These are phyloP conservation scores for Serendipita sp. DNA, from an alignment of 768 basidiomycete species.

Conservation along the genomic window DNA sequence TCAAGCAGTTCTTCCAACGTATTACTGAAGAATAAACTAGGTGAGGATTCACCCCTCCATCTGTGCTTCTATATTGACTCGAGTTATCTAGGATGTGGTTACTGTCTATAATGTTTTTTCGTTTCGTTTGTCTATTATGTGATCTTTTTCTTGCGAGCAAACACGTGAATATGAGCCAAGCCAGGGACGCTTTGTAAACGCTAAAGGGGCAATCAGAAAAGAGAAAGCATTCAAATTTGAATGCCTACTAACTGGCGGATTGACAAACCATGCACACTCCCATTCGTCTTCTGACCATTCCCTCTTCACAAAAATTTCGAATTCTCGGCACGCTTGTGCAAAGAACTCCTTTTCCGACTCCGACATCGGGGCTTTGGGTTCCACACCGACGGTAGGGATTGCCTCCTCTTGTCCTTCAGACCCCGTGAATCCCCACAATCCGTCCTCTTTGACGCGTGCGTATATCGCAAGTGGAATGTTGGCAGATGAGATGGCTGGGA, in stretches of 20 bases:
- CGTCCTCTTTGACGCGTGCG: constrained; percentile 47
- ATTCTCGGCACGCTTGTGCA: constrained; percentile 34
- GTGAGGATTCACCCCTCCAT: background rate
- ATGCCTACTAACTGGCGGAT: constrained; percentile 49
- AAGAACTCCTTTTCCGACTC: constrained; percentile 7
- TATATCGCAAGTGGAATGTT: constrained; percentile 25
- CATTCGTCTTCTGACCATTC: constrained; percentile 58
- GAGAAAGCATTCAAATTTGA: background rate
- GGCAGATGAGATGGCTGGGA: constrained; percentile 50
- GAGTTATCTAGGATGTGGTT: too few species aligned
- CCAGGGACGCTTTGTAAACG: constrained; percentile 68
- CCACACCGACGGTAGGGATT: constrained; percentile 38
- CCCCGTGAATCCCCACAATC: constrained; percentile 64
- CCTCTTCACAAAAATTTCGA: constrained; percentile 43
- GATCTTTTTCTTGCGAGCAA: constrained; percentile 30
- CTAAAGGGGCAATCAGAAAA: constrained; percentile 22
- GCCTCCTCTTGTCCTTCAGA: constrained; percentile 22
- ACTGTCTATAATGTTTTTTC: background rate
- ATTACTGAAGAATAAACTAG: constrained; percentile 42
- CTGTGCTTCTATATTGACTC: background rate
- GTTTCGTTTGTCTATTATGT: background rate
- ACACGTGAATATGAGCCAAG: constrained; percentile 76
- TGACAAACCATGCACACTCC: constrained; percentile 89
- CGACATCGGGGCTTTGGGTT: constrained; percentile 35
- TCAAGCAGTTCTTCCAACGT: constrained; percentile 84